These are phyloP conservation scores for Flueggea neowawraea DNA, from an alignment of 441 rosid genomes.

Conservation along the genomic window DNA sequence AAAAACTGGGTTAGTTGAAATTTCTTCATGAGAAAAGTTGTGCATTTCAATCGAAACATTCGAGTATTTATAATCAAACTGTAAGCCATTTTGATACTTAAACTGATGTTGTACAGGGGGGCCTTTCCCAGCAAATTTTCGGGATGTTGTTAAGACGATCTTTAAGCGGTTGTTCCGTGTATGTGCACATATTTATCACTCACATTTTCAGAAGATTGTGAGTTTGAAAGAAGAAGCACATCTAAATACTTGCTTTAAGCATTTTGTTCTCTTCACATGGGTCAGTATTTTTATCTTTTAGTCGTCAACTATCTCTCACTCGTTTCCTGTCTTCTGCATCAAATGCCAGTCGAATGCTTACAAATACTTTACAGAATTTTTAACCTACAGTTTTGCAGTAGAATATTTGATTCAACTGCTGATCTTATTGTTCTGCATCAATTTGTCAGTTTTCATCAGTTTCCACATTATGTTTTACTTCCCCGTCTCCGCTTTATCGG, in stretches of 20 bases:
- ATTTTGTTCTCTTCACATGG: constrained; percentile 88
- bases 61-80: too few species aligned
- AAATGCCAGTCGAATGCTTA: too few species aligned
- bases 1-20: constrained; percentile 68
- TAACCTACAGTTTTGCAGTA: too few species aligned
- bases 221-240: constrained; percentile 98
- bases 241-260: constrained; percentile 97
- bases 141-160: constrained; percentile 88
- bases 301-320: too few species aligned
- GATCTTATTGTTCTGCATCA: too few species aligned
- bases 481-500: too few species aligned
- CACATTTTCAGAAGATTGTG: constrained; percentile 97
- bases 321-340: too few species aligned
- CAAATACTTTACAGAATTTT: not conserved
- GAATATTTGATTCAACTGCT: too few species aligned
- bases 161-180: constrained; percentile 91
- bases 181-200: constrained; percentile 91
- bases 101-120: constrained; percentile 46
- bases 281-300: constrained; percentile 33
- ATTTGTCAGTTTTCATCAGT: too few species aligned
- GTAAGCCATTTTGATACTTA: not conserved
- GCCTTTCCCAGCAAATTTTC: constrained; percentile 88
- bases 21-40: not conserved
- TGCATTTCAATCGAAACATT: not conserved
- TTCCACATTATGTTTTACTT: too few species aligned